Base-by-base conservation (phyloP, 179 eudicot species). In the Sideroxylon spinosum region DNA sequence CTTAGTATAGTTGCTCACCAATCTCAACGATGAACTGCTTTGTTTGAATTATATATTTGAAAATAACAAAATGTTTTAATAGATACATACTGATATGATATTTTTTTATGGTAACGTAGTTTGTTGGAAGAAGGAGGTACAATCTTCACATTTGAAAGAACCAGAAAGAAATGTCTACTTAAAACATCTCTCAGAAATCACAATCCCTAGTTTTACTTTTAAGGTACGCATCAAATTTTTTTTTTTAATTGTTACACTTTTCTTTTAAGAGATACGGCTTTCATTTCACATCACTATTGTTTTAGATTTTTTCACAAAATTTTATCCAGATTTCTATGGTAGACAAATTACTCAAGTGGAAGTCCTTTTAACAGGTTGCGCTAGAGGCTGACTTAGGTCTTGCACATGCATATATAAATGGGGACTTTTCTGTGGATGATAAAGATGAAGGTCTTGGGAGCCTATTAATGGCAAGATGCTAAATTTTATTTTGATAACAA, bases 321-420 rank as follows among this genome's bases (percentile, higher is more conserved):
- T 7, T 16, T 61, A 61, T 16, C 62, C 17, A 25, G 64, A 55
- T 72, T 28, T 17, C 48, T 55, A n/a, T 14, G 16, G 14, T 37
- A 4, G 26, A 60, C 37, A 68, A 25, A 20, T 50, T 76, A 28
- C 68, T 80, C 29, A 44, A 26, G 7, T 63, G 49, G 50, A 65
- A 62, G 56, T 16, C 70, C 71, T 71, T 66, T 46, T 53, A n/a
- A 48, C 86, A 96, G 99, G 92, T 96, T 69, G 94, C 90, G 66
- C 91, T 86, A 76, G 87, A 92, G 81, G 97, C 97, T 72, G 99
- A 94, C 78, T 89, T 96, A 80, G 99, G 99, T 78, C 91, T 96
- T 80, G 99, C 99, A 72, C 98, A 96, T 87, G 98, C 99, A 56
- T 94, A 87, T 79, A 90, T 96, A 66, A 90, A 96, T 78, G 93